Base-by-base conservation (phyloP, 1,284 basidiomycete genomes). In the Marasmius tenuissimus region DNA sequence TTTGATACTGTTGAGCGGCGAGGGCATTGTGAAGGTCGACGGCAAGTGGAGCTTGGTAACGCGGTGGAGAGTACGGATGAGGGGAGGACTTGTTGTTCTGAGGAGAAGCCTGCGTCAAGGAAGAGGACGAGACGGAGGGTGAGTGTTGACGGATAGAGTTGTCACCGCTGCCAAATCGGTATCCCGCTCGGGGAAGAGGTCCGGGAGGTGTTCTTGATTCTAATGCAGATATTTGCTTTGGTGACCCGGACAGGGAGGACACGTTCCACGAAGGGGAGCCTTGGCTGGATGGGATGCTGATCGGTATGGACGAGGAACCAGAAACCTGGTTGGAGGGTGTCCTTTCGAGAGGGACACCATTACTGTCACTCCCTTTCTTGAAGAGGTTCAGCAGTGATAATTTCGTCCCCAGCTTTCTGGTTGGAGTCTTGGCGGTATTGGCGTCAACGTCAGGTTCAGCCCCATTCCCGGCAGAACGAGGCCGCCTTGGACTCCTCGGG, bases 351-450 rank as follows among this genome's bases (percentile, higher is more conserved):
- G 67, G 60, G 22, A 68, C 55, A 58, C 68, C 62, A 14, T 68
- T 57, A 14, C 60, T 64, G 14, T 78, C 78, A 40, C 75, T 77
- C 3, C 72, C 75, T 71, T 84, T 86, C 77, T 83, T 86, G 76
- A 89, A 87, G 35, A 88, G 75, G 64, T 81, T 83, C 67, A 87
- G 72, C 57, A 89, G 73, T 16, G 83, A 85, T 65, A 83, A 82
- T 67, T 86, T 86, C 70, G 78, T 81, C 22, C 75, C 77, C 16
- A 84, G 70, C 66, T 73, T 83, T 57, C 78, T 75, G 45, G 72
- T 71, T 18, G 73, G 73, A 61, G 73, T 69, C 37, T 68, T 61
- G 18, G 71, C 39, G 51, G 45, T 70, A 68, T 42, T 68, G 54
- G 58, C 27, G 47, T 77, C 76, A 51, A 63, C 63, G 16, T 72